These are phyloP conservation scores for Termitomyces sp. DNA, from an alignment of 768 basidiomycete genomes.

Conservation along the genomic window DNA sequence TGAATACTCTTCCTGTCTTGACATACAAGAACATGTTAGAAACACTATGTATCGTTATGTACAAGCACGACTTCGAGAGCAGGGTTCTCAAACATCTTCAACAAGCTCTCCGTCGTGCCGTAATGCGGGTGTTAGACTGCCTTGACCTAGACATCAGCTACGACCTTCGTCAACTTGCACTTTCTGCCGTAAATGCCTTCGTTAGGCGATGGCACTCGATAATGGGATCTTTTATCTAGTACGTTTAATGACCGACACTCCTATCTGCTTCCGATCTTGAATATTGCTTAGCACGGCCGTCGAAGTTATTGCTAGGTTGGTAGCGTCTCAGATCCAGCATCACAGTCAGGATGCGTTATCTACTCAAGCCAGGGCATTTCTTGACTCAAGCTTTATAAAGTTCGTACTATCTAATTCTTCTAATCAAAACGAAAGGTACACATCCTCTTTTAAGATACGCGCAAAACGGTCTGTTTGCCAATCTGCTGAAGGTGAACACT, in stretches of 20 bases:
- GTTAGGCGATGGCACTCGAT: constrained; percentile 53
- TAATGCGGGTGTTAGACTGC: constrained; percentile 45
- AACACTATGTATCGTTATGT: constrained; percentile 55
- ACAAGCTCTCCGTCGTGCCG: constrained; percentile 43
- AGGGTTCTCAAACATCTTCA: constrained; percentile 48
- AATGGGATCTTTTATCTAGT: constrained; percentile 51
- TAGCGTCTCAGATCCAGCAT: constrained; percentile 40
- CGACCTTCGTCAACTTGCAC: constrained; percentile 59
- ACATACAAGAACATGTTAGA: constrained; percentile 59
- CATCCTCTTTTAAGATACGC: constrained; percentile 38
- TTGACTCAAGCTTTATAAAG: constrained; percentile 46
- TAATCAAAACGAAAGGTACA: neutral
- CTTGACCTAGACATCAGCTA: constrained; percentile 51
- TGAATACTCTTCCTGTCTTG: constrained; percentile 45
- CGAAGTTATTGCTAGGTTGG: constrained; percentile 42
- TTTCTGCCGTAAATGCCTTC: constrained; percentile 57
- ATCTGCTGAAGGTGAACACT: constrained; percentile 48
- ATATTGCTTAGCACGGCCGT: constrained; percentile 39
- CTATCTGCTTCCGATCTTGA: neutral
- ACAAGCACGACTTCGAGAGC: constrained; percentile 70
- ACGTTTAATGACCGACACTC: constrained; percentile 15
- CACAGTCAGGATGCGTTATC: constrained; percentile 54
- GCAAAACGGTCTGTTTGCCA: constrained; percentile 49
- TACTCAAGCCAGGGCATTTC: constrained; percentile 48
- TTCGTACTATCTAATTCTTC: constrained; percentile 16